phyloP scores from a whole-genome alignment of 2,329 filamentous ascomycete species.

The Phaeosphaeriaceae sp. region DNA sequence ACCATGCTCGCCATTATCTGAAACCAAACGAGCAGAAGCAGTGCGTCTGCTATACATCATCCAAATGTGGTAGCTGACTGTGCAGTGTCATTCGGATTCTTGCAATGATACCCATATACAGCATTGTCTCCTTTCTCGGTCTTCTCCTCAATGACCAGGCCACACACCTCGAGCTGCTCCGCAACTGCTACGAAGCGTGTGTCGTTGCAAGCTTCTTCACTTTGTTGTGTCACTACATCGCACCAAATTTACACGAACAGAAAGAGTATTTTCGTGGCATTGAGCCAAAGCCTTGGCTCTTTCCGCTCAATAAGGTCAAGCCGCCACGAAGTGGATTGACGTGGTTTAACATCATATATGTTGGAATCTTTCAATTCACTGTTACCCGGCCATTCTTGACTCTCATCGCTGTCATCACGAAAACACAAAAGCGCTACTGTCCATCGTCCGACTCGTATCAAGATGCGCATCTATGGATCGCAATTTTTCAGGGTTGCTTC shows the following conservation, averaged over 20 bases:
- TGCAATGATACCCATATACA: constrained; percentile 86
- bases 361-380: constrained; percentile 85
- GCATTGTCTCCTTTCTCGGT: constrained; percentile 74
- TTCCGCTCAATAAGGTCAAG: constrained; percentile 72
- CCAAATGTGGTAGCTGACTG: constrained; percentile 15
- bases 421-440: constrained; percentile 76
- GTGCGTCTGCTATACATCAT: constrained; percentile 46
- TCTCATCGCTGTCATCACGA: constrained; percentile 74
- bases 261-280: constrained; percentile 81
- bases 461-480: constrained; percentile 85
- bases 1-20: constrained; percentile 67
- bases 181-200: constrained; percentile 89
- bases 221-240: constrained; percentile 80
- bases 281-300: constrained; percentile 74
- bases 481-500: constrained; percentile 72
- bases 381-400: constrained; percentile 82
- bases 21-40: constrained; percentile 67
- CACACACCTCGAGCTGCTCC: constrained; percentile 81
- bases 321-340: constrained; percentile 82
- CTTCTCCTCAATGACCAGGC: constrained; percentile 77
- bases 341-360: constrained; percentile 90
- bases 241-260: constrained; percentile 77
- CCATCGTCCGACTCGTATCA: constrained; percentile 77
- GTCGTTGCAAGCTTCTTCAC: constrained; percentile 88
- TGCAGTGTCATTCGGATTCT: constrained; percentile 82